Evolutionary conservation across 768 basidiomycete genomes (phyloP), one percentile per base, ranked within the genome.

Genomic region (Tephrocybe sp.): DNA sequence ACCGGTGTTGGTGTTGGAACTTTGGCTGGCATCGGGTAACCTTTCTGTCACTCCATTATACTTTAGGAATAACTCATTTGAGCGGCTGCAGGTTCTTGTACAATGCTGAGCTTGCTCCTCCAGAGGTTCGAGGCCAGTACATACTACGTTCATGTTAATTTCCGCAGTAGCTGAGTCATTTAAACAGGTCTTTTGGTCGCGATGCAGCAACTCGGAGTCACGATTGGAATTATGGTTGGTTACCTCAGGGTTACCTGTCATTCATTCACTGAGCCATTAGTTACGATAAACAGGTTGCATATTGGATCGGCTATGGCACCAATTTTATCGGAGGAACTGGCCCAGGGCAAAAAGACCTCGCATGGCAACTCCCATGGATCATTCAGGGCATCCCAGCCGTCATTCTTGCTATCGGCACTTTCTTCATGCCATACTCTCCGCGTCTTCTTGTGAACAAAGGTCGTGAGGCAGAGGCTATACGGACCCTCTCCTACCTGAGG

Each of bases 401-500:
- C 24, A 63, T 73, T 18, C 43, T 60, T 21, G 53, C 56, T 4
- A 8, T 58, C 25, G 55, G 63, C 36, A 62, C 55, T 24, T 50
- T 62, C 33, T 62, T 69, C 39, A 62, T 73, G 57, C 73, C 73
- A 18, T 72, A 68, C 45, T 74, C 74, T 16, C 74, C 74, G 16
- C 67, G 74, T 42, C 75, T 74, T 68, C 58, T 74, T 30, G 64
- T 67, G 51, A 66, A 69, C 43, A 62, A 66, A 56, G 69, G 69
- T 0, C 66, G 69, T 6, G 63, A 64, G 39, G 59, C 57, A 4
- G 72, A 75, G 34, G 70, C 71, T 6, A 45, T 69, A 19, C 42
- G 54, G 12, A 69, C 66, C 1, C 47, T 74, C 8, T 64, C 69
- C 2, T 59, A 61, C 50, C 51, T 74, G 29, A 68, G 72, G 48